Evolutionary conservation across 176 grass and related monocot species (phyloP).

Genomic region (Hyparrhenia diplandra): DNA sequence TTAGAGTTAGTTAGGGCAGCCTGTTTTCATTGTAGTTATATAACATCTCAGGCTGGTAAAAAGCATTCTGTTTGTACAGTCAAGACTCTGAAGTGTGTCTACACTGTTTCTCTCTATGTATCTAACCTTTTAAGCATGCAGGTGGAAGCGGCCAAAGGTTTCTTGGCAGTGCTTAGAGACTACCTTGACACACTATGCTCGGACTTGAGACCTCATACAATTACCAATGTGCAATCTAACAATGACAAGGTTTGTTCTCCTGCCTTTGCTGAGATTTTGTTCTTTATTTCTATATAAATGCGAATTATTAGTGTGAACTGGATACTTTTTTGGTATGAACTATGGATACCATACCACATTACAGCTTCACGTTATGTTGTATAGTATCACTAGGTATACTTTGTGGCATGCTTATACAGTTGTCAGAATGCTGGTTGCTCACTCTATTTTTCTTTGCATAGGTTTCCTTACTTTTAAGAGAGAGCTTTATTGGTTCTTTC

Average conservation of each 20-base stretch:
- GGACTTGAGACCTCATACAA: constrained; percentile 95
- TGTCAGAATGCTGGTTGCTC: not conserved
- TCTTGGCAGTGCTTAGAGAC: constrained; percentile 82
- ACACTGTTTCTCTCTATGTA: not conserved
- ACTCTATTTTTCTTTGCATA: constrained; percentile 32
- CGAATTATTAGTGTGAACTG: not conserved
- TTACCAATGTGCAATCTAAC: constrained; percentile 99
- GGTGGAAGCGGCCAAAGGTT: constrained; percentile 98
- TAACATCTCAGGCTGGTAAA: not conserved
- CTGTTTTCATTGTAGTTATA: not conserved
- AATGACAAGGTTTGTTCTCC: constrained; percentile 80
- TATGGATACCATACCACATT: not conserved
- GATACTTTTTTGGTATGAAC: not conserved
- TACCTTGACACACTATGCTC: constrained; percentile 94
- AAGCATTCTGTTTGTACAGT: not conserved
- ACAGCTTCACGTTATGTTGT: not conserved
- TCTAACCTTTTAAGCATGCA: constrained; percentile 38
- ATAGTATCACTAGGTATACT: not conserved
- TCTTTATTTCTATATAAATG: not conserved
- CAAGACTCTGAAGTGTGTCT: not conserved
- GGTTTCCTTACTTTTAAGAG: constrained; percentile 95
- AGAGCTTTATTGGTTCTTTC: constrained; percentile 96
- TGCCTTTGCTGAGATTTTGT: not conserved
- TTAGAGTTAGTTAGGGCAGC: not conserved
- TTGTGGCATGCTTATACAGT: not conserved